Evolutionary conservation across 2,329 filamentous ascomycete species (phyloP).

Genomic region (Epichloe glyceriae): DNA sequence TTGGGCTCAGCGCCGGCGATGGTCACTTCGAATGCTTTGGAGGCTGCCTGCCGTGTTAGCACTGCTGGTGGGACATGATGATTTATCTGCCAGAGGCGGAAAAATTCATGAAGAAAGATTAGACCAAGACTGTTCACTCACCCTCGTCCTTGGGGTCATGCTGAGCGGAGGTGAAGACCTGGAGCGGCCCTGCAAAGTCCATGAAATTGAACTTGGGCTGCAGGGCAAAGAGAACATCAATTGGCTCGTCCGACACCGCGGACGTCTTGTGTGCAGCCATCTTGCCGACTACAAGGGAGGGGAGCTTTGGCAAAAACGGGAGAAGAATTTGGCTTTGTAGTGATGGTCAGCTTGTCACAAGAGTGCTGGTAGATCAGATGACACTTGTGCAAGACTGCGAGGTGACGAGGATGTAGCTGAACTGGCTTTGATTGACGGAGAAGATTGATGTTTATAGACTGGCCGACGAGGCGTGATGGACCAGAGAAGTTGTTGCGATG

Average conservation of each 20-base stretch:
- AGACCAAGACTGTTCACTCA: constrained; percentile 15
- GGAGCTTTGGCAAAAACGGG: constrained; percentile 4
- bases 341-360: background rate
- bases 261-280: constrained; percentile 46
- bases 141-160: constrained; percentile 41
- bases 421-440: background rate
- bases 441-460: background rate
- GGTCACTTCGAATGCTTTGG: constrained; percentile 46
- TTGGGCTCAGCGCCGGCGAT: constrained; percentile 40
- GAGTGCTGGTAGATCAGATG: background rate
- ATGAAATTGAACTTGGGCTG: constrained; percentile 47
- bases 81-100: too few relatives aligned
- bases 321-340: constrained; percentile 3
- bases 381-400: background rate
- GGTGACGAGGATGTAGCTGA: background rate
- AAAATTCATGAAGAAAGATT: background rate
- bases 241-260: constrained; percentile 41
- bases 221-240: constrained; percentile 47
- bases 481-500: background rate
- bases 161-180: constrained; percentile 36
- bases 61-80: background rate
- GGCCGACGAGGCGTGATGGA: background rate
- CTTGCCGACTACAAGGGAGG: constrained; percentile 19
- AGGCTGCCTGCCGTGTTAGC: constrained; percentile 22
- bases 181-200: constrained; percentile 43